These are phyloP conservation scores for Penicillium crystallinum DNA, from an alignment of 495 filamentous ascomycete genomes.

Conservation along the genomic window DNA sequence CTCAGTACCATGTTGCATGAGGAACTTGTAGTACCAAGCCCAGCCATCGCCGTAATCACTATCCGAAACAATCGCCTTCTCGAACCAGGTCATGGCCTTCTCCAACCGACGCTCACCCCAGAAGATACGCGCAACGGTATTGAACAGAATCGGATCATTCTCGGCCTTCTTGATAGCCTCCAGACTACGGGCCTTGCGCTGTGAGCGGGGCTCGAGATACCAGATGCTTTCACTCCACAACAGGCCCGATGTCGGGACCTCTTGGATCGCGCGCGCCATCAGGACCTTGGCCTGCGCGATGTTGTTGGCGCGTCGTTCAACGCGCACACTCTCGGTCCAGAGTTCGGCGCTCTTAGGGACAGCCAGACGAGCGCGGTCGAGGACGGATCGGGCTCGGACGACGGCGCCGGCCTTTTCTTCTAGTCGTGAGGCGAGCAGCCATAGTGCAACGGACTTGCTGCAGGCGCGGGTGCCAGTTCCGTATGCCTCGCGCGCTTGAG, in stretches of 20 bases:
- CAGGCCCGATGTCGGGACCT: conserved; percentile 81
- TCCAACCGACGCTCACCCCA: conserved; percentile 78
- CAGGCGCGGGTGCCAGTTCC: conserved; percentile 82
- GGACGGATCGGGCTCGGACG: conserved; percentile 86
- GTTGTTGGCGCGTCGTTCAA: conserved; percentile 88
- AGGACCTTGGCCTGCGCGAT: conserved; percentile 74
- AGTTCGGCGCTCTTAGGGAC: conserved; percentile 79
- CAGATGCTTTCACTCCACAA: conserved; percentile 93
- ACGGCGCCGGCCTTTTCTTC: conserved; percentile 81
- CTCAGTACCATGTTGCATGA: conserved; percentile 82
- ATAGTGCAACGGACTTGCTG: conserved; percentile 75
- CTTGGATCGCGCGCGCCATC: conserved; percentile 89
- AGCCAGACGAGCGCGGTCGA: conserved; percentile 83
- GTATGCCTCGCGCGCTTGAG: conserved; percentile 89
- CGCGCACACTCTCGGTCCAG: conserved; percentile 85
- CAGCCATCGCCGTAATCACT: conserved; percentile 86
- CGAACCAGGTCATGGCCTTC: conserved; percentile 92
- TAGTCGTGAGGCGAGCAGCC: conserved; percentile 79
- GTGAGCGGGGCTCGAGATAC: conserved; percentile 84
- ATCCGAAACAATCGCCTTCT: conserved; percentile 85
- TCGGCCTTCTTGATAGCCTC: conserved; percentile 97
- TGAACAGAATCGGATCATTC: conserved; percentile 80
- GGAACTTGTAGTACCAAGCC: conserved; percentile 97
- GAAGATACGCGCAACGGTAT: conserved; percentile 69
- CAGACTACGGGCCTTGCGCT: conserved; percentile 81